phyloP scores from a whole-genome alignment of 805 yeast species.

The Blastobotrys muscicola region DNA sequence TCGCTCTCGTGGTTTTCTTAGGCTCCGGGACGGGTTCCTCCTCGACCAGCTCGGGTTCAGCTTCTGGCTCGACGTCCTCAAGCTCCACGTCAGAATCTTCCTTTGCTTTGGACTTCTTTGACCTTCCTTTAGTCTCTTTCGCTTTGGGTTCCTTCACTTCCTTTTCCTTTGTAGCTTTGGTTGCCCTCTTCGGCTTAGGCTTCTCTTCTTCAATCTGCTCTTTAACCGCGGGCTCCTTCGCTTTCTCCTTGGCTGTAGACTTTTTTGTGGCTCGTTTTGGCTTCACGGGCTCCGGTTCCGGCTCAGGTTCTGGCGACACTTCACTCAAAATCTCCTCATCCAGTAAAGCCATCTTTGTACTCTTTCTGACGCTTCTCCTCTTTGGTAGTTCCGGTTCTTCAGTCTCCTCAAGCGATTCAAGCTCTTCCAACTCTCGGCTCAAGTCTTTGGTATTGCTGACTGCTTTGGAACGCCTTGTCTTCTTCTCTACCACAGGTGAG shows the following conservation, averaged over 20 bases:
- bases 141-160: background rate
- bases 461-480: constrained; percentile 1
- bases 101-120: constrained; percentile 1
- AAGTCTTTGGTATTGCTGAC: background rate
- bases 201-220: constrained; percentile 1
- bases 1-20: background rate
- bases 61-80: background rate
- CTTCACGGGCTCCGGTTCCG: constrained; percentile 1
- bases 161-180: background rate
- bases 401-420: background rate
- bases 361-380: background rate
- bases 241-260: constrained; percentile 4
- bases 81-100: background rate
- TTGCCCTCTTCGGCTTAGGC: background rate
- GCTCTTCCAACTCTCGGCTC: background rate
- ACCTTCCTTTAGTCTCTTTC: background rate
- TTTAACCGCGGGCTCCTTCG: constrained; percentile 7
- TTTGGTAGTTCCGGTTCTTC: background rate
- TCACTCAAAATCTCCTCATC: constrained; percentile 2
- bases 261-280: background rate
- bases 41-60: background rate
- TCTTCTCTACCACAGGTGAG: background rate
- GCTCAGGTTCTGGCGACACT: constrained; percentile 5
- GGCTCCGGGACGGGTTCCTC: background rate
- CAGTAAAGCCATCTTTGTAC: too few relatives aligned